Evolutionary conservation across 1,284 basidiomycete genomes (phyloP), one percentile per base, ranked within the genome.

Genomic region (Trichosporon inkin): DNA sequence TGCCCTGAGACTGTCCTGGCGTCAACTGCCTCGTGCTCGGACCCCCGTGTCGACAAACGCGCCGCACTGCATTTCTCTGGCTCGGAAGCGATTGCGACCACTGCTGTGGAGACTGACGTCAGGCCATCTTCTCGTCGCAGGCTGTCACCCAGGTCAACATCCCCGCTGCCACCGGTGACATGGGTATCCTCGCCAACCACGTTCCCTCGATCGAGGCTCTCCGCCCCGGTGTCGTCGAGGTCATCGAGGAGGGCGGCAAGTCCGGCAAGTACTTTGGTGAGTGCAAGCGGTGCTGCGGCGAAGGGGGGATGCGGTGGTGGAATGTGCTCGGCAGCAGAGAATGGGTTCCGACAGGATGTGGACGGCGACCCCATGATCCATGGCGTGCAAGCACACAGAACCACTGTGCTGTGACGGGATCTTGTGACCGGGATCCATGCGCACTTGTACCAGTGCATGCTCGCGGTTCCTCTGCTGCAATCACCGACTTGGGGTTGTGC

Each of bases 151-250:
- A 96, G 80, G 93, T 97, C 70, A 96, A 95, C 82, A 82, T 96
- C 69, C 82, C 92, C 49, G 94, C 92, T 54, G 88, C 87, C 60
- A 88, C 90, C n/a, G 94, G 93, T 79, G 93, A 96, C 80, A 96
- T 97, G 92, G 93, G 94, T 84, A 90, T 97, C 74, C 86, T 97
- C 67, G 90, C 94, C 71, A 94, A 94, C 84, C 93, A 98, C 81
- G 92, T 96, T 62, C 87, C 93, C 47, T 88, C 91, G 34, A 88
- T 97, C 65, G 93, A 98, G 80, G 84, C 93, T 56, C 83, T 98
- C 61, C 89, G 90, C 75, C 88, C 94, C 53, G 94, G 93, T 77
- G 84, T 97, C 64, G 83, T 98, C 60, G 93, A 98, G 81, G 88
- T 97, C 67, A 86, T 96, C 67, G 92, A 95, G 81, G 81, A 85